Evolutionary conservation across 2,329 filamentous ascomycete species (phyloP).

Genomic region (Ophiostoma piceae): DNA sequence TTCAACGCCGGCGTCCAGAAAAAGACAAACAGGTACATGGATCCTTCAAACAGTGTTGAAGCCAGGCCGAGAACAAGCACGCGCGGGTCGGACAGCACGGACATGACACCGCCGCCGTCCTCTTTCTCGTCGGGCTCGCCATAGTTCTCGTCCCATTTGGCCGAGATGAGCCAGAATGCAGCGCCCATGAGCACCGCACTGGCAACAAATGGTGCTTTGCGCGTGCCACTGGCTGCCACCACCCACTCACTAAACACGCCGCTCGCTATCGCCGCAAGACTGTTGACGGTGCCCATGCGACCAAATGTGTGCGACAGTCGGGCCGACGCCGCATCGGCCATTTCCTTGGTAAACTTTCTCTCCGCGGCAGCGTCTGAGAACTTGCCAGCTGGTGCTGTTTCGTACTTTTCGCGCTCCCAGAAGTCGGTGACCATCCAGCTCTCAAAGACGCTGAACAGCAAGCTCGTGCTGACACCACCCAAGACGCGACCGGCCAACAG

Average conservation of each 20-base stretch:
- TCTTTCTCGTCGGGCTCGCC: conserved; percentile 33
- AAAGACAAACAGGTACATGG: conserved; percentile 55
- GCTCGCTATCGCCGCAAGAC: conserved; percentile 49
- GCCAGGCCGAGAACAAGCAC: conserved; percentile 47
- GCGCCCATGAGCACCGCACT: conserved; percentile 38
- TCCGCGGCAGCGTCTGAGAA: background rate
- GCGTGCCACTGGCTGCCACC: conserved; percentile 43
- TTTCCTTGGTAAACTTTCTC: conserved; percentile 5
- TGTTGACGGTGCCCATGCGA: conserved; percentile 48
- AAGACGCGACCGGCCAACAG: conserved; percentile 50
- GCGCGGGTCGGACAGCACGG: conserved; percentile 37
- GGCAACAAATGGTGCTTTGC: conserved; percentile 45
- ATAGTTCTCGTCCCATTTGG: conserved; percentile 50
- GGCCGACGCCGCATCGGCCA: conserved; percentile 28
- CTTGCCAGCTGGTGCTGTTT: conserved; percentile 22
- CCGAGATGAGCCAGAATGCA: conserved; percentile 42
- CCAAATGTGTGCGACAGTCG: conserved; percentile 48
- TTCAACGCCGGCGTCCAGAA: conserved; percentile 52
- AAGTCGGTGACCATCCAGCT: conserved; percentile 58
- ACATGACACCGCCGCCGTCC: conserved; percentile 18
- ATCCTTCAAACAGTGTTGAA: conserved; percentile 54
- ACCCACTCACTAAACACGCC: conserved; percentile 49
- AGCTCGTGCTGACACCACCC: conserved; percentile 50
- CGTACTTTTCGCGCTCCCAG: conserved; percentile 38
- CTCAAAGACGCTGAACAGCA: conserved; percentile 56